Evolutionary conservation across 2,329 filamentous ascomycete species (phyloP).

Genomic region (Sporothrix brasiliensis): DNA sequence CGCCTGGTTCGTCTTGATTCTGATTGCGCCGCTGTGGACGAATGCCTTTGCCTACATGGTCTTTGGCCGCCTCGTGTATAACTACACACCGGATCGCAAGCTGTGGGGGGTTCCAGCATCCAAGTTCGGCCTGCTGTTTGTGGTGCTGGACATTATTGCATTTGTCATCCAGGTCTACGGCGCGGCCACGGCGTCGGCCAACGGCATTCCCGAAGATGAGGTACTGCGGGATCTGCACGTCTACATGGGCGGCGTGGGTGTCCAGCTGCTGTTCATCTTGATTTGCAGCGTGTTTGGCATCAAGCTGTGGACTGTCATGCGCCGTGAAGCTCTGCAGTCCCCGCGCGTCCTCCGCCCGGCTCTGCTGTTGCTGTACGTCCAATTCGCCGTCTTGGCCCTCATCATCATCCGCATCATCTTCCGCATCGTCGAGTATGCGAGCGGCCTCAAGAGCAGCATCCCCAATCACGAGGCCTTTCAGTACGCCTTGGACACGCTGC

Average conservation of each 20-base stretch:
- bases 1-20: slow-evolving; percentile 45
- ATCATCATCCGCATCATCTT: slow-evolving; percentile 59
- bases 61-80: slow-evolving; percentile 48
- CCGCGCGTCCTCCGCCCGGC: background rate
- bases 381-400: slow-evolving; percentile 29
- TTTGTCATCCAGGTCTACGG: slow-evolving; percentile 52
- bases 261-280: slow-evolving; percentile 42
- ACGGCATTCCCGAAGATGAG: background rate
- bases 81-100: slow-evolving; percentile 43
- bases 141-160: slow-evolving; percentile 51
- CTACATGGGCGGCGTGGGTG: slow-evolving; percentile 33
- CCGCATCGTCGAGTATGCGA: slow-evolving; percentile 60
- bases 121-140: slow-evolving; percentile 50
- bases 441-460: slow-evolving; percentile 45
- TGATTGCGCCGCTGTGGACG: slow-evolving; percentile 51
- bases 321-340: slow-evolving; percentile 38
- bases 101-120: slow-evolving; percentile 42
- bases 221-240: slow-evolving; percentile 25
- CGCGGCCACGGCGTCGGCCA: slow-evolving; percentile 42
- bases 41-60: slow-evolving; percentile 53
- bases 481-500: slow-evolving; percentile 56
- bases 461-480: slow-evolving; percentile 51
- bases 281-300: slow-evolving; percentile 46
- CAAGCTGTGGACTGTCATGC: slow-evolving; percentile 36
- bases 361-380: slow-evolving; percentile 1